Evolutionary conservation across 495 filamentous ascomycete species (phyloP).

Genomic region (Platismatia glauca): DNA sequence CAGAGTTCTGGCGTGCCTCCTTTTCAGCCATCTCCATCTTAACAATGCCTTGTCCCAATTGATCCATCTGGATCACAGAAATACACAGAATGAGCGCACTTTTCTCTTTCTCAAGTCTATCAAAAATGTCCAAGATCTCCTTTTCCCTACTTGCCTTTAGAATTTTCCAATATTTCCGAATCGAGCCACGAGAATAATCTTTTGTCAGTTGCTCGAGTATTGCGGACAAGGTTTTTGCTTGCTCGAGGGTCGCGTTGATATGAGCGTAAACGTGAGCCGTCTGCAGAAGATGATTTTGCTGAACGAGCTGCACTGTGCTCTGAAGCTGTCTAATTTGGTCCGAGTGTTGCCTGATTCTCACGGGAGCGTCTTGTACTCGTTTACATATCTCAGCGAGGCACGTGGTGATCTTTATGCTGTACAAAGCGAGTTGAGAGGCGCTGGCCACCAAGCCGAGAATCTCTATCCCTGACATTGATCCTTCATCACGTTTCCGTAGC

Average conservation of each 20-base stretch:
- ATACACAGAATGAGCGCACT: constrained; percentile 3
- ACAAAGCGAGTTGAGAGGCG: constrained; percentile 5
- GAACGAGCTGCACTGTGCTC: neutral
- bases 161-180: neutral
- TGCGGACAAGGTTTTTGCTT: neutral
- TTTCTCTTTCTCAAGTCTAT: constrained; percentile 9
- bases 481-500: neutral
- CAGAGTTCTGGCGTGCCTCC: neutral
- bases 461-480: constrained; percentile 5
- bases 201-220: neutral
- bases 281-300: constrained; percentile 1
- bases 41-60: neutral
- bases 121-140: neutral
- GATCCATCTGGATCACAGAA: neutral
- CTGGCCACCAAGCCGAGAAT: neutral
- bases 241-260: neutral
- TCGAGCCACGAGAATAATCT: neutral
- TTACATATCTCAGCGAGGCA: constrained; percentile 1
- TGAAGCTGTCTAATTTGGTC: neutral
- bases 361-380: neutral
- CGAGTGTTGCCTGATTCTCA: constrained; percentile 1
- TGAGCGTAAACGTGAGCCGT: neutral
- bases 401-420: constrained; percentile 7
- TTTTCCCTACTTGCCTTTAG: neutral
- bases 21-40: neutral